Percentiles rank a stretch among this genome's conserved stretches.
These are phyloP conservation scores for Coemansia sp. DNA, from an alignment of 192 early-diverging fungal genomes.

Conservation along the genomic window DNA sequence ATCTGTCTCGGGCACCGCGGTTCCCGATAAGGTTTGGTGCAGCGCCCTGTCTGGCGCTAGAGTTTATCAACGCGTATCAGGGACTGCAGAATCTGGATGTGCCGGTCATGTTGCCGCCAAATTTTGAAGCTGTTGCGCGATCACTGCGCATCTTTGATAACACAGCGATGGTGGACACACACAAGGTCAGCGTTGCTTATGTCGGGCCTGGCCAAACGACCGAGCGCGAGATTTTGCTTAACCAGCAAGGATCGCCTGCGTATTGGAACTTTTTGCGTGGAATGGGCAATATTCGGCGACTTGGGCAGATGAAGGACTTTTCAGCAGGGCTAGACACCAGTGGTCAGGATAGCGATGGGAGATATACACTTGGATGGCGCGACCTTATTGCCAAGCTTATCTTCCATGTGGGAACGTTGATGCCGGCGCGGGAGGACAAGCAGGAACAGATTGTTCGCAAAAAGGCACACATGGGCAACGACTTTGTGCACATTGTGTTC, in stretches of 20 bases:
- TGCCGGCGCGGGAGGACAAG: constrained; percentile 73
- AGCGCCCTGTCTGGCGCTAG: constrained; percentile 47
- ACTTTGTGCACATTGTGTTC: constrained; percentile 92
- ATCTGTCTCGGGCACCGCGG: constrained; percentile 13
- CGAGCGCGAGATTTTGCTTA: constrained; percentile 86
- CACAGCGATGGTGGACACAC: constrained; percentile 86
- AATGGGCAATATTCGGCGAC: constrained; percentile 72
- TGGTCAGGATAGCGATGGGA: constrained; percentile 78
- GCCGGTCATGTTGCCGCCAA: constrained; percentile 67
- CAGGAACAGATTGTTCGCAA: constrained; percentile 84
- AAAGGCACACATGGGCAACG: constrained; percentile 97
- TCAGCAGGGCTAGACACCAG: constrained; percentile 87
- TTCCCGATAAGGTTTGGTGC: constrained; percentile 40
- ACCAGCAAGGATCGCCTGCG: constrained; percentile 79
- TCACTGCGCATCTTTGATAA: constrained; percentile 81
- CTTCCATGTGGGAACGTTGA: constrained; percentile 93
- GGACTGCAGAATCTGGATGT: constrained; percentile 59
- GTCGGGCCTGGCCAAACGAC: constrained; percentile 81
- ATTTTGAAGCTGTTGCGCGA: constrained; percentile 69
- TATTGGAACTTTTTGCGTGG: constrained; percentile 84
- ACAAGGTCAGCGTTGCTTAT: constrained; percentile 95
- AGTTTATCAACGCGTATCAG: constrained; percentile 67
- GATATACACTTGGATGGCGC: constrained; percentile 77
- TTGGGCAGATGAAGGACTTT: constrained; percentile 69
- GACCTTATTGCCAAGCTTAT: constrained; percentile 85